Conservation (phyloP, 305 asterid species). For the Andrographis paniculata region DNA sequence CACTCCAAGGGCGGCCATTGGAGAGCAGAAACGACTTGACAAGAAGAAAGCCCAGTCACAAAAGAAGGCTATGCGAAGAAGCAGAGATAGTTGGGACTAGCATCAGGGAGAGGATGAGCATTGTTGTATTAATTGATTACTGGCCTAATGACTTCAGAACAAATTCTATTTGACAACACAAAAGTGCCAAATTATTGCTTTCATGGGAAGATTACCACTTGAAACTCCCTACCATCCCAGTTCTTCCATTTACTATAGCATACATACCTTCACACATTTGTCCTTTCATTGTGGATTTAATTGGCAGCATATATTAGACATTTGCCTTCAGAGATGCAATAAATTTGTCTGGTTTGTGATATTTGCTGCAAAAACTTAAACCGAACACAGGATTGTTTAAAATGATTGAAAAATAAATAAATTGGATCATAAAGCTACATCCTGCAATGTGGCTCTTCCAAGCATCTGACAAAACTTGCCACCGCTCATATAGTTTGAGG, state of each 20-base stretch:
- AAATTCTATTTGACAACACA: not conserved
- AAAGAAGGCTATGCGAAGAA: slow-evolving; percentile 64
- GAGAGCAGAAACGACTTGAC: slow-evolving; percentile 69
- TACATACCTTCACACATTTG: too few relatives aligned
- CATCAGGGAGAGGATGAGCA: not conserved
- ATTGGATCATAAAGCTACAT: too few relatives aligned
- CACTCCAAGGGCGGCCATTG: slow-evolving; percentile 51
- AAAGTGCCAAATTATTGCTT: not conserved
- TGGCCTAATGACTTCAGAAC: not conserved
- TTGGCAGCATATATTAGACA: too few relatives aligned
- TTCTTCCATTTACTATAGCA: not conserved
- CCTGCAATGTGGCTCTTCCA: too few relatives aligned
- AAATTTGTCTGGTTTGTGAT: too few relatives aligned
- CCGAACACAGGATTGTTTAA: too few relatives aligned
- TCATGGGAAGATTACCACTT: not conserved
- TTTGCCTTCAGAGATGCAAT: too few relatives aligned
- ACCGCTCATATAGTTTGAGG: too few relatives aligned
- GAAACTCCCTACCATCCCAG: not conserved
- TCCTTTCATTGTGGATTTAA: too few relatives aligned
- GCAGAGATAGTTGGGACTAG: slow-evolving; percentile 68
- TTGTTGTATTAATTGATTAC: not conserved
- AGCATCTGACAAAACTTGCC: too few relatives aligned
- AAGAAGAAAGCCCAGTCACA: slow-evolving; percentile 68
- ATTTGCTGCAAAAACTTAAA: too few relatives aligned
- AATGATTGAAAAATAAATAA: too few relatives aligned